Evolutionary conservation across 176 grass and related monocot genomes (phyloP).

Genomic region (Oryza officinalis): DNA sequence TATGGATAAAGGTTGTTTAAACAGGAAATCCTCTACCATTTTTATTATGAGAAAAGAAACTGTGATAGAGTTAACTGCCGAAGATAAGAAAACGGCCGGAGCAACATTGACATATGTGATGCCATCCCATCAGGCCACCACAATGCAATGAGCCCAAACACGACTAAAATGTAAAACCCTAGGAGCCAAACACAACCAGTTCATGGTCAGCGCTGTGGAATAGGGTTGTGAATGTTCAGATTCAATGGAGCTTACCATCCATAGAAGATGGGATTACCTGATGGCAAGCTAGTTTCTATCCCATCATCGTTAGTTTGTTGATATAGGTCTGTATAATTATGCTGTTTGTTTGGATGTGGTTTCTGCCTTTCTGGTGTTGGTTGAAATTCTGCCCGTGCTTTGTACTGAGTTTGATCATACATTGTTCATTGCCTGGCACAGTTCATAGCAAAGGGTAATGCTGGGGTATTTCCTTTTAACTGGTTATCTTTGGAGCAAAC

Average conservation of each 20-base stretch:
- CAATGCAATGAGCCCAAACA: neutral
- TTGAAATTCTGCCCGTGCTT: neutral
- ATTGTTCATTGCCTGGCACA: neutral
- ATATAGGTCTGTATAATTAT: neutral
- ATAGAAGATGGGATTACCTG: neutral
- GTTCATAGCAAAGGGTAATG: neutral
- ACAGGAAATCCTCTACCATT: neutral
- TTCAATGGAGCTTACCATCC: neutral
- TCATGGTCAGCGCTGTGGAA: neutral
- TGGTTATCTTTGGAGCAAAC: neutral
- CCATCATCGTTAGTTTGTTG: neutral
- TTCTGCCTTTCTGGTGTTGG: neutral
- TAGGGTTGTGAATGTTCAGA: neutral
- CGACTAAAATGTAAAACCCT: too few species aligned
- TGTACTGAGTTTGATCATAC: neutral
- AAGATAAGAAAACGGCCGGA: neutral
- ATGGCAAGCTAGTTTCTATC: neutral
- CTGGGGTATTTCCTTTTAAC: neutral
- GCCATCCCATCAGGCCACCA: too few species aligned
- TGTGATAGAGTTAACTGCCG: neutral
- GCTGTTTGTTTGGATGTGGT: neutral
- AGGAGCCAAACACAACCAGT: too few species aligned
- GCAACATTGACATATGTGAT: neutral
- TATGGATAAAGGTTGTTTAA: neutral
- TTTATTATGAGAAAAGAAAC: neutral